Evolutionary conservation across 495 filamentous ascomycete species (phyloP).

Genomic region (Apodospora peruviana): DNA sequence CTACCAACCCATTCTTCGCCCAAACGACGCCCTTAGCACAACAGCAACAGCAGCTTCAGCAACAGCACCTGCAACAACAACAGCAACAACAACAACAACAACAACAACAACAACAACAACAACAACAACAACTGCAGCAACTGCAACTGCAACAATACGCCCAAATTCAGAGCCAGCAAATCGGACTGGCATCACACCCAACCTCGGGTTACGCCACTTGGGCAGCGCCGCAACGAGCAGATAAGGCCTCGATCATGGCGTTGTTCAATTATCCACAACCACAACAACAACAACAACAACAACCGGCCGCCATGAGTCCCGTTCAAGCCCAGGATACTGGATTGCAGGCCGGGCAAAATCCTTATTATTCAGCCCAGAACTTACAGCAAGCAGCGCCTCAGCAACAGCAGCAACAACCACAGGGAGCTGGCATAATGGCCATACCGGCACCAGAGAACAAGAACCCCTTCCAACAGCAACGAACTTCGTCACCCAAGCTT

Average conservation of each 20-base stretch:
- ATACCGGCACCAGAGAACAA: too few relatives aligned
- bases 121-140: constrained; percentile 31
- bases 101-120: constrained; percentile 33
- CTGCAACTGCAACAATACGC: constrained; percentile 31
- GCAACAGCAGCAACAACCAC: constrained; percentile 16
- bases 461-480: constrained; percentile 38
- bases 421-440: constrained; percentile 17
- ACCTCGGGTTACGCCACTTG: constrained; percentile 18
- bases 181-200: constrained; percentile 27
- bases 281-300: not conserved
- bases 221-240: constrained; percentile 34
- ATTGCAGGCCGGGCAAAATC: constrained; percentile 14
- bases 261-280: constrained; percentile 79
- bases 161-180: constrained; percentile 29
- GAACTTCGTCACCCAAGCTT: constrained; percentile 14
- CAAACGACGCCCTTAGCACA: constrained; percentile 25
- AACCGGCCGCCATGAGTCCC: constrained; percentile 7
- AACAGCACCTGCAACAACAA: constrained; percentile 30
- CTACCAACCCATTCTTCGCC: constrained; percentile 52
- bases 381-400: constrained; percentile 14
- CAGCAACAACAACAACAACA: constrained; percentile 28
- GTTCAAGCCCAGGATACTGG: constrained; percentile 10
- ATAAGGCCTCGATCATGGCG: constrained; percentile 84
- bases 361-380: constrained; percentile 15
- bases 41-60: constrained; percentile 33